Conservation (phyloP, 768 basidiomycete species). For the Boletus tomentosulus region DNA sequence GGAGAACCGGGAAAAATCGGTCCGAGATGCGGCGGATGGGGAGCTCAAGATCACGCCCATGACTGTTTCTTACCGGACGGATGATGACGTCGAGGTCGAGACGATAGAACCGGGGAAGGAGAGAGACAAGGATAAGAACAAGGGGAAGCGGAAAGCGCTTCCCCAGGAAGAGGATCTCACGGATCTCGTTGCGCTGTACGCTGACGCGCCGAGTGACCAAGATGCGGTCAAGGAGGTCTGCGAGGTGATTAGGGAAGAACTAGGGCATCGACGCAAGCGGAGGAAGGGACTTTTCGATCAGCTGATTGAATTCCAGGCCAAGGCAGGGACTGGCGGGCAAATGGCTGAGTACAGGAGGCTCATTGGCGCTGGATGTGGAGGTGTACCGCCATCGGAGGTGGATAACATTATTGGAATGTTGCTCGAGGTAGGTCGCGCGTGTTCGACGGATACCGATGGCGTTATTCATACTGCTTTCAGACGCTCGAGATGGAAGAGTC, state of each 20-base stretch:
- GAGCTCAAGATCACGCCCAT: constrained; percentile 44
- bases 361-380: constrained; percentile 88
- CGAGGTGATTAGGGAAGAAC: constrained; percentile 58
- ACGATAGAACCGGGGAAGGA: constrained; percentile 32
- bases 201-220: constrained; percentile 53
- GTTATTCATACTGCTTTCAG: constrained; percentile 34
- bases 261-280: constrained; percentile 61
- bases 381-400: constrained; percentile 80
- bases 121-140: constrained; percentile 46
- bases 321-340: constrained; percentile 83
- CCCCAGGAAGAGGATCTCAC: constrained; percentile 53
- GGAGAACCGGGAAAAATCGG: constrained; percentile 66
- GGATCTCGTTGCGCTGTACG: constrained; percentile 58
- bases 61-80: constrained; percentile 43
- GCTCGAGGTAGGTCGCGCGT: constrained; percentile 57
- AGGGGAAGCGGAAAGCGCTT: constrained; percentile 51
- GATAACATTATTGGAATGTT: constrained; percentile 83
- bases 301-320: constrained; percentile 77
- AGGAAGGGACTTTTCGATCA: constrained; percentile 71
- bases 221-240: constrained; percentile 53
- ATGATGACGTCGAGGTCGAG: constrained; percentile 44
- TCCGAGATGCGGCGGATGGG: constrained; percentile 61
- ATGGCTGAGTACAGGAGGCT: constrained; percentile 88
- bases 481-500: constrained; percentile 82
- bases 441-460: not conserved